Evolutionary conservation across 805 yeast species (phyloP).

Genomic region (Candida saitoana): DNA sequence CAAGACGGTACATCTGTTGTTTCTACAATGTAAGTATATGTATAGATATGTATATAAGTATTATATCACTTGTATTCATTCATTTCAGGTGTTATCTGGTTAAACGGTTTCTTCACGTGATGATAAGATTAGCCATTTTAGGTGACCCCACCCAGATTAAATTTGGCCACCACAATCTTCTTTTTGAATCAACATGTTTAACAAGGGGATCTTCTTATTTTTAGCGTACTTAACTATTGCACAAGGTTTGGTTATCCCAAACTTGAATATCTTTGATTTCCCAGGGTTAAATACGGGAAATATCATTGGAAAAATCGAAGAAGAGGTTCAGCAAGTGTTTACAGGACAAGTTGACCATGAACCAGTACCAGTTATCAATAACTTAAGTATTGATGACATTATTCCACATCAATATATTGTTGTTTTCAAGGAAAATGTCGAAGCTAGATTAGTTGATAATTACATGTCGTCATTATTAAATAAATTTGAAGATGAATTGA

Average conservation of each 20-base stretch:
- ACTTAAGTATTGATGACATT: slow-evolving; percentile 10
- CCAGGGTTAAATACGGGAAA: background rate
- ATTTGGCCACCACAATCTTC: slow-evolving; percentile 1
- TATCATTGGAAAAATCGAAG: slow-evolving; percentile 1
- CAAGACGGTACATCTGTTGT: slow-evolving; percentile 97
- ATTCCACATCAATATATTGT: slow-evolving; percentile 78
- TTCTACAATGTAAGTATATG: slow-evolving; percentile 59
- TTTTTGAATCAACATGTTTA: background rate
- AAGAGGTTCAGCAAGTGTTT: slow-evolving; percentile 1
- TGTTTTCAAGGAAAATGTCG: slow-evolving; percentile 64
- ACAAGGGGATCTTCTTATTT: background rate
- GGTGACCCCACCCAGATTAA: background rate
- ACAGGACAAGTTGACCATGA: background rate
- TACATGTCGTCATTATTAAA: slow-evolving; percentile 62
- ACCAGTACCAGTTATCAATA: slow-evolving; percentile 1
- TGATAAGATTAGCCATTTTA: background rate
- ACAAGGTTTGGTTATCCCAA: slow-evolving; percentile 5
- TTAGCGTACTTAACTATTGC: background rate
- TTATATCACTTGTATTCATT: no score
- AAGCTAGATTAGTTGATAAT: slow-evolving; percentile 40
- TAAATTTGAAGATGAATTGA: slow-evolving; percentile 27
- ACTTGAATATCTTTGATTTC: background rate
- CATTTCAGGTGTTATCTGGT: no score
- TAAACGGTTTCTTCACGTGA: no score
- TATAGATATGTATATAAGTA: no score